Conservation (phyloP, 768 basidiomycete species). For the Pleurotus citrinopileatus region DNA sequence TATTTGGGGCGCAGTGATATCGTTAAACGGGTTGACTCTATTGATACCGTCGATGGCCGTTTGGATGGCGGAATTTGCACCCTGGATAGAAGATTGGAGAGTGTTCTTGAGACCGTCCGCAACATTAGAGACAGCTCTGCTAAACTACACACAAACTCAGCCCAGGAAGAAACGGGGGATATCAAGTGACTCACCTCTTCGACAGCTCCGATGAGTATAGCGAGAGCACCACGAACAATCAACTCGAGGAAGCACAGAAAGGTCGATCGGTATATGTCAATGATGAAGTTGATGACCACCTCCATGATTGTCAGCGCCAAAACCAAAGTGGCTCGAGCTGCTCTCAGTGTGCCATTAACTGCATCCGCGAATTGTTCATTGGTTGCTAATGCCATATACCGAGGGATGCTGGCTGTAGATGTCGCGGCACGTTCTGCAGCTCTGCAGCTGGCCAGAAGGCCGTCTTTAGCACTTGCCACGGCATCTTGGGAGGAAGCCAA, state of each 20-base stretch:
- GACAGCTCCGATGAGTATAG: conserved; percentile 78
- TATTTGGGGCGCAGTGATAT: conserved; percentile 71
- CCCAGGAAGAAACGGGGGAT: conserved; percentile 11
- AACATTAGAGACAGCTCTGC: conserved; percentile 58
- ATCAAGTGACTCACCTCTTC: conserved; percentile 57
- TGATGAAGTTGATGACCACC: conserved; percentile 84
- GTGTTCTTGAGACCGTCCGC: conserved; percentile 59
- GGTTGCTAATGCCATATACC: conserved; percentile 83
- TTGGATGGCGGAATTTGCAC: conserved; percentile 68
- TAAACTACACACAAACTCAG: conserved; percentile 49
- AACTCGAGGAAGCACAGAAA: conserved; percentile 93
- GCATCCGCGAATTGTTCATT: conserved; percentile 78
- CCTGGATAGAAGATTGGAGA: conserved; percentile 68
- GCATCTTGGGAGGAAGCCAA: conserved; percentile 65
- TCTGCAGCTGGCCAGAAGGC: conserved; percentile 79
- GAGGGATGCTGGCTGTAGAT: conserved; percentile 79
- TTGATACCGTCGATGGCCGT: conserved; percentile 67
- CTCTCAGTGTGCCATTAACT: conserved; percentile 76
- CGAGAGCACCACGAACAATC: conserved; percentile 76
- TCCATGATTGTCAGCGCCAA: conserved; percentile 83
- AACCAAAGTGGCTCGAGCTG: conserved; percentile 69
- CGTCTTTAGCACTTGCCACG: conserved; percentile 65
- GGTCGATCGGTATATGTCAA: conserved; percentile 90
- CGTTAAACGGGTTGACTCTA: conserved; percentile 68
- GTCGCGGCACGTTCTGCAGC: conserved; percentile 85